Evolutionary conservation across 768 basidiomycete species (phyloP), one percentile per base, ranked within the genome.

Genomic region (Brasilioporus rufonigricans): DNA sequence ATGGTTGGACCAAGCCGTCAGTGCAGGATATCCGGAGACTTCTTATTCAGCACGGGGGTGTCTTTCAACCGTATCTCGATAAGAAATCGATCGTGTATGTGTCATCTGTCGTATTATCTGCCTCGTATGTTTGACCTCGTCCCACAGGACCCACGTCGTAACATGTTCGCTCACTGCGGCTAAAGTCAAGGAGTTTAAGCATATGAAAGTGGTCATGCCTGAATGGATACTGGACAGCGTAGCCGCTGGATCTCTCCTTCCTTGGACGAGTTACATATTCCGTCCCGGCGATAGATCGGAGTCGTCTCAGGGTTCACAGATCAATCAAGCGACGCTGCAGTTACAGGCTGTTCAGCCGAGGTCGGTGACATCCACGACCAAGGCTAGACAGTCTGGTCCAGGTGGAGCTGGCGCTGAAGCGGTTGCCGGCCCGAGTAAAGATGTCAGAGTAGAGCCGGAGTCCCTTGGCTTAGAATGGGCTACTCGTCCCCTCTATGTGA

Each of bases 121-220:
- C 23, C 19, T 51, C 9, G 52, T 38, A 4, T 26, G 50, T 18
- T 53, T 62, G 40, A 50, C 29, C 23, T 48, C 33, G 18, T 33
- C 14, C 23, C 27, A 11, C 63, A 92, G 91, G 29, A 96, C 94
- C 0, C 94, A 97, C 68, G 87, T 99, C 61, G 77, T 99, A 47
- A 96, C 97, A 4, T 89, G 87, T 59, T 89, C 91, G 31, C 80
- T 99, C 41, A 98, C 96, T 0, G 87, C 92, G 0, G 84, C 86
- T 39, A 99, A 98, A 72, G 80, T 93, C 41, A 82, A 82, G 21
- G 93, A 96, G 63, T 98, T 94, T 71, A 81, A 87, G 68, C 71
- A 87, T 39, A 89, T 96, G 87, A 97, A 94, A 67, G 88, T 98
- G 16, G 93, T 89, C 36, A 77, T 77, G 44, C 93, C 94, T 0